phyloP scores from a whole-genome alignment of 1,139 yeast species.

The Candida labiduridarum region DNA sequence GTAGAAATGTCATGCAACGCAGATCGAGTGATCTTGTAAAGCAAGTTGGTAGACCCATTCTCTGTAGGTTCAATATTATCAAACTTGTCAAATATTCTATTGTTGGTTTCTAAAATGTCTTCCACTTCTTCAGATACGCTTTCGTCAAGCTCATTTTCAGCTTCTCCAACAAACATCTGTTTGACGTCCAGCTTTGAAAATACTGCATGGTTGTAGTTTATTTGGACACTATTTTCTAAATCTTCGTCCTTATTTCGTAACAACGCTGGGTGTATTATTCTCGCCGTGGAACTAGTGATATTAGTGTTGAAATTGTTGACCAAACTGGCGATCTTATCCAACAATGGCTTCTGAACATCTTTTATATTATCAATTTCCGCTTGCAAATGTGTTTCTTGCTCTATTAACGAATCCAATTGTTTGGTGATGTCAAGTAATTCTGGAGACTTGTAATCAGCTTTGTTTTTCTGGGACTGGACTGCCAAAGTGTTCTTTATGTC shows the following conservation, averaged over 20 bases:
- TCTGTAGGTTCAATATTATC: conserved; percentile 19
- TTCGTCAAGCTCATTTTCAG: conserved; percentile 17
- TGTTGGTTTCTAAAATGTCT: conserved; percentile 13
- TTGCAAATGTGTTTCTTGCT: conserved; percentile 21
- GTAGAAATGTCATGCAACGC: conserved; percentile 18
- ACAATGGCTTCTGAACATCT: conserved; percentile 37
- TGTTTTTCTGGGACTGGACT: conserved; percentile 16
- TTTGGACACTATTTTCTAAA: conserved; percentile 13
- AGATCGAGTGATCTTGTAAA: conserved; percentile 18
- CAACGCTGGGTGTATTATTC: conserved; percentile 7
- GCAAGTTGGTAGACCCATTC: conserved; percentile 2
- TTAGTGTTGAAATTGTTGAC: conserved; percentile 27
- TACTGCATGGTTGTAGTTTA: conserved; percentile 23
- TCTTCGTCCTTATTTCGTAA: conserved; percentile 10
- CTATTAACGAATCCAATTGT: conserved; percentile 24
- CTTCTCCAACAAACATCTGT: conserved; percentile 19
- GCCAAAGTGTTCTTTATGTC: conserved; percentile 24
- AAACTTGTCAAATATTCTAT: conserved; percentile 24
- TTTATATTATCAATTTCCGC: conserved; percentile 29
- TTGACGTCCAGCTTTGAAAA: conserved; percentile 24
- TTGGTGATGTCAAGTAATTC: conserved; percentile 18
- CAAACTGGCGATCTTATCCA: conserved; percentile 35
- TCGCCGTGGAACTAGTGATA: conserved; percentile 14
- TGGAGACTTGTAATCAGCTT: conserved; percentile 23
- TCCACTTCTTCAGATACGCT: conserved; percentile 27